A percentile compares a stretch with the other conserved stretches of the same genome.
These are phyloP conservation scores for Penicillium sp. DNA, from an alignment of 2,329 filamentous ascomycete genomes.

Conservation along the genomic window DNA sequence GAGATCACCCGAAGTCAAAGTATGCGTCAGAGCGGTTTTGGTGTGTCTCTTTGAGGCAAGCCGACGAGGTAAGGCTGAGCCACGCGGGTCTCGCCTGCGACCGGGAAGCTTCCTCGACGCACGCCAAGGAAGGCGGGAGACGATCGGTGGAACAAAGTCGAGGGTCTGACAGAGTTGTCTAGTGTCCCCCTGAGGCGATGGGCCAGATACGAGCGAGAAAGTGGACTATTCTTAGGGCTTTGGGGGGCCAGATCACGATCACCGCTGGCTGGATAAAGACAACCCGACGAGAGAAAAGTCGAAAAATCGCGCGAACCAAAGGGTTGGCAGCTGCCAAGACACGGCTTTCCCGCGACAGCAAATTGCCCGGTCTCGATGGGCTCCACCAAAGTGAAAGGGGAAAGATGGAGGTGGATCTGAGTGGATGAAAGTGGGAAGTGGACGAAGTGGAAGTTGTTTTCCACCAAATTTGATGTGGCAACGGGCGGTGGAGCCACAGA, in stretches of 20 bases:
- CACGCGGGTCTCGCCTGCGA: slow-evolving; percentile 3
- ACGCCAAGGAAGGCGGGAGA: not conserved
- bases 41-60: slow-evolving; percentile 1
- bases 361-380: not conserved
- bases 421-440: too few relatives aligned
- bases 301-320: slow-evolving; percentile 2
- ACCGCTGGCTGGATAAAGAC: not conserved
- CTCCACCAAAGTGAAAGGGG: not conserved
- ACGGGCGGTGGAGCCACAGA: not conserved
- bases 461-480: too few relatives aligned
- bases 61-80: slow-evolving; percentile 3
- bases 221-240: not conserved
- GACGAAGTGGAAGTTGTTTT: too few relatives aligned
- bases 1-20: not conserved
- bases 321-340: not conserved
- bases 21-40: not conserved
- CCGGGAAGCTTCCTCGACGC: not conserved
- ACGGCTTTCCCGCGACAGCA: slow-evolving; percentile 6
- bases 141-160: not conserved
- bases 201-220: not conserved
- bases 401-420: too few relatives aligned
- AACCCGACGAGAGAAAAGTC: not conserved
- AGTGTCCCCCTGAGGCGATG: not conserved
- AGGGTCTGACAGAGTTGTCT: not conserved
- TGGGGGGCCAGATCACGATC: not conserved